Percentiles rank a stretch among this genome's conserved stretches.
Evolutionary conservation across 2,329 filamentous ascomycete genomes (phyloP).

Genomic region (Aspergillus sp.): DNA sequence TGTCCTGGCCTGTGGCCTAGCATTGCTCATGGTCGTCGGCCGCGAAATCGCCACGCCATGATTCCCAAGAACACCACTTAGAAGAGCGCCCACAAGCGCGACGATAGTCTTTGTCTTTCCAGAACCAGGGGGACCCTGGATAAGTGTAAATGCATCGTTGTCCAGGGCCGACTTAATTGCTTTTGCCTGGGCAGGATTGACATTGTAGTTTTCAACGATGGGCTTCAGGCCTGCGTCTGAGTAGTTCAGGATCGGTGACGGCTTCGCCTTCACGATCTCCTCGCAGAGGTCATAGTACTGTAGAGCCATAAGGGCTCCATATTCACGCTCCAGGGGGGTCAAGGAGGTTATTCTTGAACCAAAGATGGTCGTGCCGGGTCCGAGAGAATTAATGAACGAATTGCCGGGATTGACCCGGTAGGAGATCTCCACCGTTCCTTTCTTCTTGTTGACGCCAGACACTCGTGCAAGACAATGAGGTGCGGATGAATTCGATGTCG

Average conservation of each 20-base stretch:
- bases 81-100: constrained; percentile 85
- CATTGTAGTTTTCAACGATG: constrained; percentile 71
- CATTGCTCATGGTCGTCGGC: constrained; percentile 38
- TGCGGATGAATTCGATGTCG: constrained; percentile 62
- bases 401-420: constrained; percentile 73
- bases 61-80: constrained; percentile 58
- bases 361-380: constrained; percentile 66
- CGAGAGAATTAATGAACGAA: constrained; percentile 62
- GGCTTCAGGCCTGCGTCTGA: constrained; percentile 67
- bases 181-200: constrained; percentile 86
- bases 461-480: constrained; percentile 86
- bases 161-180: constrained; percentile 89
- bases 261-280: constrained; percentile 84
- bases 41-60: constrained; percentile 49
- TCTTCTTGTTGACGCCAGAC: constrained; percentile 75
- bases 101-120: constrained; percentile 98
- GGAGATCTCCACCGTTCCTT: constrained; percentile 75
- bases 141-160: constrained; percentile 94
- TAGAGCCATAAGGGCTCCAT: constrained; percentile 82
- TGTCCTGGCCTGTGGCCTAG: constrained; percentile 31
- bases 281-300: constrained; percentile 96
- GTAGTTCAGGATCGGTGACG: constrained; percentile 83
- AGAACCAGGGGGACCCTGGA: constrained; percentile 93
- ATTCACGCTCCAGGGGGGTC: constrained; percentile 92
- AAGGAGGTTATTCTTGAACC: constrained; percentile 87